phyloP scores from a whole-genome alignment of 495 filamentous ascomycete genomes.

The Platismatia glauca region DNA sequence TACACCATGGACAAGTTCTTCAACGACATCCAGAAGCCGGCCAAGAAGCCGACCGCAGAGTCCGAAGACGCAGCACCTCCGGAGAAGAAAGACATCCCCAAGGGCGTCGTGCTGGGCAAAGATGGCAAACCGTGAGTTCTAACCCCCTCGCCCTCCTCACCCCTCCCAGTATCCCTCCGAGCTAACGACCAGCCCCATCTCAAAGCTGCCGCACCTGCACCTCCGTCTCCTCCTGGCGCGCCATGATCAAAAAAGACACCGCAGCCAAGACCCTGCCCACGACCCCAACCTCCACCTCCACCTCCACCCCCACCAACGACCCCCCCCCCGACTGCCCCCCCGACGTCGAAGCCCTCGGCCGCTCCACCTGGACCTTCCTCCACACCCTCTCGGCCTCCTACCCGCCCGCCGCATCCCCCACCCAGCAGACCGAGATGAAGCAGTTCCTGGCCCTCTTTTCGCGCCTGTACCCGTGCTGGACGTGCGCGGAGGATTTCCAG shows the following conservation, averaged over 20 bases:
- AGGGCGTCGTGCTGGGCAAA: conserved; percentile 77
- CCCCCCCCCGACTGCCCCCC: conserved; percentile 40
- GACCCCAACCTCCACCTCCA: conserved; percentile 12
- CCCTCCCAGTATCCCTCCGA: too few relatives aligned
- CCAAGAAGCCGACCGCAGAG: not conserved
- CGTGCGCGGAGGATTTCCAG: conserved; percentile 88
- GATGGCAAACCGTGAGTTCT: conserved; percentile 93
- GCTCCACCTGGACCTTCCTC: conserved; percentile 83
- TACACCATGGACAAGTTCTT: conserved; percentile 21
- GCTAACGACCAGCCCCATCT: too few relatives aligned
- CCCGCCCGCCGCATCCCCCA: conserved; percentile 53
- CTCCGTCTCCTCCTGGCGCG: conserved; percentile 58
- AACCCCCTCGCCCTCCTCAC: too few relatives aligned
- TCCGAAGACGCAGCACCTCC: conserved; percentile 22
- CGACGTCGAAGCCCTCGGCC: conserved; percentile 70
- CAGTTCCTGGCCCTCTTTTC: conserved; percentile 75
- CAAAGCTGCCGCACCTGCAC: conserved; percentile 92
- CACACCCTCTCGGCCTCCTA: conserved; percentile 87
- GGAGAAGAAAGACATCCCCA: conserved; percentile 44
- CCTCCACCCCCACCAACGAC: conserved; percentile 19
- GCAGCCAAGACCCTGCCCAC: conserved; percentile 11
- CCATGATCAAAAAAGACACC: conserved; percentile 53
- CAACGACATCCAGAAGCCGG: conserved; percentile 12
- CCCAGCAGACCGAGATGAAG: conserved; percentile 63
- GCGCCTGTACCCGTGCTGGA: conserved; percentile 87